Evolutionary conservation across 495 filamentous ascomycete genomes (phyloP), one percentile per base, ranked within the genome.

Genomic region (Penicillium verhagenii): DNA sequence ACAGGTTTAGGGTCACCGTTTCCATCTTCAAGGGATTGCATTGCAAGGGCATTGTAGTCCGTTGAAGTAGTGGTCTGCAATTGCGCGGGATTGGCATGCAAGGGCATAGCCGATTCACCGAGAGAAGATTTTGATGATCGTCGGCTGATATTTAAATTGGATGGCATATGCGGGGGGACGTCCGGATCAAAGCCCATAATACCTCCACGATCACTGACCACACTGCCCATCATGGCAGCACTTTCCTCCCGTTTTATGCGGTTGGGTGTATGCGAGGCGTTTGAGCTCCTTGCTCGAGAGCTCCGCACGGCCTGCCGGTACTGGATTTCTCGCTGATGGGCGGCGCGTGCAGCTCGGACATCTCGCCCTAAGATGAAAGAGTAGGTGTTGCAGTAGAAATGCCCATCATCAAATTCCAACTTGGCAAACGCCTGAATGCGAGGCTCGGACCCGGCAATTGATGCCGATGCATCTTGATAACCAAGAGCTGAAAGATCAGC

Each of bases 351-450:
- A 14, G 82, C 81, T 45, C 73, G 72, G 38, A 84, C 70, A 70
- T 89, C 84, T 57, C 87, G 83, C 43, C 87, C 87, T 20, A 90
- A 72, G 18, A 82, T 79, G 23, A 89, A 79, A 1, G 77, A 78
- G 58, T 84, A 83, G 9, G 86, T 88, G 47, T 82, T 88, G 75
- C 87, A 83, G 64, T 87, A 89, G 64, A 86, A 90, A 61, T 85
- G 79, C 13, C 86, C 86, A 70, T 90, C 87, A 31, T 80, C 75
- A 65, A 90, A 89, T 58, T 83, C 79, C 24, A 90, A 75, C 66
- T 86, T 89, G 28, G 86, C 87, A 70, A 82, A 89, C 24, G 83
- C 86, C 61, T 79, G 74, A 39, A 82, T 80, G 40, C 71, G 71
- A 45, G 76, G 76, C 53, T 79, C 77, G 3, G 77, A 79, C 2